Base-by-base conservation (phyloP, 495 filamentous ascomycete species). In the Xylaria scruposa region DNA sequence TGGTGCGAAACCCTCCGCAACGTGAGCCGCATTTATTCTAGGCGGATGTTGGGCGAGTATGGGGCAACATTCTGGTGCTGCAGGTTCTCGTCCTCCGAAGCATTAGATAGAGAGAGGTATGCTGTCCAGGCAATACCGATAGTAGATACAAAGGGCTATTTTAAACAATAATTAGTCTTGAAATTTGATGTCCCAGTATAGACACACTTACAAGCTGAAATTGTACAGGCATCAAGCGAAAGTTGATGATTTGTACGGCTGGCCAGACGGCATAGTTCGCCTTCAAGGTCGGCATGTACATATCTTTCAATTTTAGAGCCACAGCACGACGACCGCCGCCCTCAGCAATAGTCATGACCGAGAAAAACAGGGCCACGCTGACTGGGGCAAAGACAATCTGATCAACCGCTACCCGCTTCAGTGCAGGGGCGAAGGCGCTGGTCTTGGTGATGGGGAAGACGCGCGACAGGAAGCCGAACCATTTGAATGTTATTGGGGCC, bases 61-160 rank as follows among this genome's bases (percentile, higher is more conserved):
- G 77, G 74, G 4, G 74, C 74, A 17, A 74, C 26, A 44, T 81
- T 81, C 31, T 72, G 68, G 42, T 69, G 63, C 6, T 58, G 38
- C 24, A 71, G 44, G 64, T 73, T 68, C 42, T 72, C 82, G 36
- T 97, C 91, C 63, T 95, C 94, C 0, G 95, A 83, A 33, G 95
- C 92, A 79, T 98, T 99, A 67, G 93, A 96, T 5, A 99, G 87
- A 0, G 95, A 98, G 33, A 99, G 89, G 79, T 98, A 99, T 29
- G 94, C 95, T n/a, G 97, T 99, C 97, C 97, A 99, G 59, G 94
- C 94, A 74, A 99, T 98, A 87, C 97, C 97, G 68, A 99, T 84
- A 33, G 93, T 95, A 4, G 95, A 97, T 15, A 98, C 97, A 78
- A 99, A 98, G 2, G 97, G 97, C 96, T 98, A 72, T 47, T 49